Evolutionary conservation across 1,139 yeast species (phyloP), one percentile per base, ranked within the genome.

Genomic region (Hemisphaericaspora xylanilytica): DNA sequence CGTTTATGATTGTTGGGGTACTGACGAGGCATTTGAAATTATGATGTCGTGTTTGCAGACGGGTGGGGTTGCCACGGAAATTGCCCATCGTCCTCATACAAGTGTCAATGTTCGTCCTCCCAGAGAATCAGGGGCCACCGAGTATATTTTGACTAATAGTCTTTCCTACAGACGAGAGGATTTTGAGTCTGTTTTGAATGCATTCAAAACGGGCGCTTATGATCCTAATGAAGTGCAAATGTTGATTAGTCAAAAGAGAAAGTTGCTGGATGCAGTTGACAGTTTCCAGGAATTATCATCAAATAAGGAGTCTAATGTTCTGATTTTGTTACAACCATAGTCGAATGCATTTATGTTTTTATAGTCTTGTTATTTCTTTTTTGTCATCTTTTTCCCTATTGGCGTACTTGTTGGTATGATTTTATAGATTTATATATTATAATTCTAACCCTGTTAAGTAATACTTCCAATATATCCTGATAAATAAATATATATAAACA

Each of bases 1-100:
- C 32, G 62, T 80, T 0, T 81, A 70, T 55, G 87, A 81, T 56
- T 78, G 85, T 55, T 76, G 83, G 0, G 87, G 87, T 22, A 58
- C 76, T 18, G 77, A 73, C 34, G 67, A 66, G 3, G 80, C 86
- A 3, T 75, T 77, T 48, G 65, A 67, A 25, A 64, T 80, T 3
- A 70, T 80, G 3, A 55, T 80, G 22, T 68, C 66, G 37, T 73
- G 80, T 24, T 58, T 79, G 30, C 69, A 38, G 34, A 73, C 80
- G n/a, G 71, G 75, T 38, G 88, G 87, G 33, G 65, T 67, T 11
- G 83, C 84, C 4, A 79, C 81, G 35, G 81, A 81, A 51, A 72
- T 81, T 28, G 87, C 87, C 33, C 71, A 75, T 34, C 75, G 81
- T 80, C 48, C 50, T 4, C 44, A 46, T 32, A 37, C 38, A 10